Evolutionary conservation across 345 rosid species (phyloP), one percentile per base, ranked within the genome.

Genomic region (Noccaea bulbosa): DNA sequence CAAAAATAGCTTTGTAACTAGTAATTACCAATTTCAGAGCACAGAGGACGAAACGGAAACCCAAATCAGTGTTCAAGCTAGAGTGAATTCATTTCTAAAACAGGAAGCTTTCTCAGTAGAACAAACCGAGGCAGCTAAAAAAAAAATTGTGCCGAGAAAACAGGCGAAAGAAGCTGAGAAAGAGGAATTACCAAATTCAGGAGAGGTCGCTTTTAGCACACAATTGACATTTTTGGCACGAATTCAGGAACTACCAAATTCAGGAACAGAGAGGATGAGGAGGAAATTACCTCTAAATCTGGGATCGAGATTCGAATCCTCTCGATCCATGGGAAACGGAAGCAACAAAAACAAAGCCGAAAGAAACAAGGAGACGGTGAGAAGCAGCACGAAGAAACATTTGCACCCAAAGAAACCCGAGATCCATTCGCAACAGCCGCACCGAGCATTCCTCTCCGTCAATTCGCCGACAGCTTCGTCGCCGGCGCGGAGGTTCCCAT

Each of bases 341-440:
- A 92, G 89, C 81, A 91, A 62, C 93, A 91, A 80, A 73, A 91
- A 91, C 76, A 87, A 65, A 72, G 96, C 96, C 24, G 97, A 89
- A 20, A 91, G 83, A 79, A 89, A 81, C 60, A 86, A 78, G 8
- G 88, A 81, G 8, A 80, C 76, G 10, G 96, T 87, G 39, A 87
- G 74, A 57, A 85, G 20, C 72, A 89, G 47, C 32, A 86, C 79
- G 65, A 86, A 55, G 38, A 86, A 55, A 76, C 97, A 87, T 73
- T 81, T 87, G 48, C 85, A 44, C 15, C 92, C 82, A 34, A 84
- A 5, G 9, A 81, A 45, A 67, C 83, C 59, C 9, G 39, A 68
- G 79, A 83, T 75, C 69, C 77, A 43, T 43, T 57, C 45, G 52
- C 80, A 84, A 69, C 62, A 51, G 11, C 66, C 77, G 51, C 84